Base-by-base conservation (phyloP, 2,329 filamentous ascomycete species). In the Fusarium torreyae region DNA sequence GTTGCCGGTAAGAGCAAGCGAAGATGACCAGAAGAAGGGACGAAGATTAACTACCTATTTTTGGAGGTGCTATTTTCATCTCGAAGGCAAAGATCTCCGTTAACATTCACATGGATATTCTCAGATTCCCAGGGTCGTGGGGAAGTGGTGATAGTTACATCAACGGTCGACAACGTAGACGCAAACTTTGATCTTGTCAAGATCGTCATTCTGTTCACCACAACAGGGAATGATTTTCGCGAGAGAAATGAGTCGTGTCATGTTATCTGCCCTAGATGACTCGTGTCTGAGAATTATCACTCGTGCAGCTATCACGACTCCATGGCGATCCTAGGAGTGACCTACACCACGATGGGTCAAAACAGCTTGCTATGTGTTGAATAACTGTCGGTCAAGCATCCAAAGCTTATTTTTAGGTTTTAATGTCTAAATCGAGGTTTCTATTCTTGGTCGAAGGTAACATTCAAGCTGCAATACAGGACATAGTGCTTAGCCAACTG, bases 21-120 rank as follows among this genome's bases (percentile, higher is more conserved):
- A 52, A 52, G 52, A 49, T 34, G 36, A 26, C 51, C 53, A 67
- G 49, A 56, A 70, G 63, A 51, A 66, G 42, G 55, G 43, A 49
- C 20, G 40, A 22, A 57, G 24, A 59, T 67, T 53, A 28, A 31
- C 17, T 50, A 43, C 31, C 60, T 65, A 65, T 69, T 69, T 69
- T 69, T 70, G 62, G 67, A 68, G 59, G 39, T 69, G 49, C 67
- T 69, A 70, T 69, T 68, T 64, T 70, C 48, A 55, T 59, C 34
- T 62, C 43, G 26, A 52, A 51, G 40, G 28, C 43, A 52, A 51
- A 45, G 57, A 69, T 69, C 66, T 54, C 17, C 7, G 57, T 57
- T 26, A 26, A 42, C 38, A 51, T 49, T 28, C 33, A 20, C 46
- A 48, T 52, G 38, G 51, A 42, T 52, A 17, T 22, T 55, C 10